Conservation (phyloP, 495 filamentous ascomycete species). For the Trichocladium antarcticum region DNA sequence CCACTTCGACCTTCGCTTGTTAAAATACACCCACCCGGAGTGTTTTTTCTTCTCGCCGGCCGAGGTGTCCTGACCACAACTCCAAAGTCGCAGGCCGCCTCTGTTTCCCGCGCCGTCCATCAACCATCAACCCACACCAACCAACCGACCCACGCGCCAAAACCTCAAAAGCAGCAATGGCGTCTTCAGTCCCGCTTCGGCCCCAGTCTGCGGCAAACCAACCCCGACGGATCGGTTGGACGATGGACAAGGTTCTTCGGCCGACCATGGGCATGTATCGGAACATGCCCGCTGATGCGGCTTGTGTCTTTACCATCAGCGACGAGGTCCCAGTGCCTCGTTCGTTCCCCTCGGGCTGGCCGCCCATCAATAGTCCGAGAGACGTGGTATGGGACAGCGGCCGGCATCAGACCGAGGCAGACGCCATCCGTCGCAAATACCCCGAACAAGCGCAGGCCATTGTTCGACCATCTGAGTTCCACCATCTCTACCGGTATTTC, state of each 20-base stretch:
- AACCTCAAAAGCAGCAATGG: no score
- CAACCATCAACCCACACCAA: not conserved
- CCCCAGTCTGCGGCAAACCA: not conserved
- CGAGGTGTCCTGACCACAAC: constrained; percentile 6
- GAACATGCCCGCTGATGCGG: constrained; percentile 13
- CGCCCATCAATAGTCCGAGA: not conserved
- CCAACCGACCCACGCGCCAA: not conserved
- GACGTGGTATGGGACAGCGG: no score
- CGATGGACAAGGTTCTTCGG: not conserved
- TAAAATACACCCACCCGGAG: not conserved
- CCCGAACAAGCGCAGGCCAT: constrained; percentile 25
- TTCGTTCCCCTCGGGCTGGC: not conserved
- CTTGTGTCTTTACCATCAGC: constrained; percentile 29
- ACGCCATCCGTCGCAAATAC: constrained; percentile 23
- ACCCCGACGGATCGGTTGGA: no score
- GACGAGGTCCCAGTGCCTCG: constrained; percentile 18
- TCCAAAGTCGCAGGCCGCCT: not conserved
- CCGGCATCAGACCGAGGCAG: not conserved
- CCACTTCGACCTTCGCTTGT: not conserved
- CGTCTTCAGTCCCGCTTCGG: no score
- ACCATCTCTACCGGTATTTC: constrained; percentile 42
- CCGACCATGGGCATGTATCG: constrained; percentile 20
- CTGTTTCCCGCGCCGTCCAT: not conserved
- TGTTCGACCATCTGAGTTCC: constrained; percentile 11
- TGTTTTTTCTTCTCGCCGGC: not conserved